Percentiles rank a stretch among this genome's conserved stretches.
Conservation (phyloP, 2,329 filamentous ascomycete species). For the Aspergillus floridensis region DNA sequence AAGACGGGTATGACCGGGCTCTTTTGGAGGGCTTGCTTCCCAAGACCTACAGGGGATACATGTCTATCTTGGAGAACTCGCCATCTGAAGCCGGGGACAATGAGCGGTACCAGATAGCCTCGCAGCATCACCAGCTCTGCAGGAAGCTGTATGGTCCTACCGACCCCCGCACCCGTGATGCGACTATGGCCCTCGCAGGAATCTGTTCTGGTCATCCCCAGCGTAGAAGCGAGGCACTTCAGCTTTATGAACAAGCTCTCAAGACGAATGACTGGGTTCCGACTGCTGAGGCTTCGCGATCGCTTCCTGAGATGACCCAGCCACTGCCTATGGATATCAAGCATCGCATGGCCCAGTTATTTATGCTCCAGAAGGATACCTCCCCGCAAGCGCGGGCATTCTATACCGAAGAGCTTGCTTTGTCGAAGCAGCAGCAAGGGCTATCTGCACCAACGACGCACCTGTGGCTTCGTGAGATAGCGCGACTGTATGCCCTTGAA, state of each 20-base stretch:
- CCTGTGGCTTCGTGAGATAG: constrained; percentile 44
- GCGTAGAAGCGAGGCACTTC: constrained; percentile 46
- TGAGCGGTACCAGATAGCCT: constrained; percentile 47
- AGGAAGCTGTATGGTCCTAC: constrained; percentile 39
- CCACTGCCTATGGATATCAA: constrained; percentile 48
- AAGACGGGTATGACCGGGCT: constrained; percentile 37
- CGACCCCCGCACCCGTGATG: constrained; percentile 37
- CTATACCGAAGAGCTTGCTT: constrained; percentile 45
- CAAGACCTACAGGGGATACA: constrained; percentile 50
- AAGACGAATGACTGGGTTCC: constrained; percentile 39
- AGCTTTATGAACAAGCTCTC: constrained; percentile 49
- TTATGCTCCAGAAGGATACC: constrained; percentile 42
- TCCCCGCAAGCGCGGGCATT: constrained; percentile 40
- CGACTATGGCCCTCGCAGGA: constrained; percentile 42
- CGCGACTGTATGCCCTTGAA: constrained; percentile 43
- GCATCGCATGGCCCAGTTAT: constrained; percentile 51
- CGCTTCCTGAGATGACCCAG: constrained; percentile 33
- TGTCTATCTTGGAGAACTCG: constrained; percentile 47
- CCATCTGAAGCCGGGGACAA: constrained; percentile 43
- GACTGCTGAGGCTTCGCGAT: constrained; percentile 28
- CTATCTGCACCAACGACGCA: constrained; percentile 49
- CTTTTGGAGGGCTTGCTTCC: constrained; percentile 43
- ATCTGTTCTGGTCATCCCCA: constrained; percentile 47
- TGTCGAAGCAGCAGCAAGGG: constrained; percentile 45
- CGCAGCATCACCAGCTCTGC: constrained; percentile 50